phyloP scores from a whole-genome alignment of 768 basidiomycete genomes.

The Mycena indigotica region DNA sequence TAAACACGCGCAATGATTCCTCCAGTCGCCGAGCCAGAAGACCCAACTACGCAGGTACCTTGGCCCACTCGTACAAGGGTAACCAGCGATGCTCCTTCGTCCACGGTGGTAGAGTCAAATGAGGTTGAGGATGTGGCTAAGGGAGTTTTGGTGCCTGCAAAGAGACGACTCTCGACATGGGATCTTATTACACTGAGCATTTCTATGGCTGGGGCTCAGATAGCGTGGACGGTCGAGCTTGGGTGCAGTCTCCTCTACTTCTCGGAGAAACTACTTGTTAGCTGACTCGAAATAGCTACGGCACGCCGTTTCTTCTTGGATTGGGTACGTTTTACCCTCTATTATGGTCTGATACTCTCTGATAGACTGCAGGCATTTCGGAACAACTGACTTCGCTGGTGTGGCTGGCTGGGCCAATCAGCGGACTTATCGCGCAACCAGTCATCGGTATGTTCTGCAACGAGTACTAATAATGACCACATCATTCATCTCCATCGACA shows the following conservation, averaged over 20 bases:
- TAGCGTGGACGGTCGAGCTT: constrained; percentile 94
- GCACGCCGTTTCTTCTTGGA: constrained; percentile 85
- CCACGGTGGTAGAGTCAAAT: constrained; percentile 15
- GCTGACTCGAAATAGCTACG: constrained; percentile 63
- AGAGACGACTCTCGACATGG: constrained; percentile 56
- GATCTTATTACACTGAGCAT: constrained; percentile 81
- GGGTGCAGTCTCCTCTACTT: constrained; percentile 55
- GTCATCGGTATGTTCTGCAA: constrained; percentile 73
- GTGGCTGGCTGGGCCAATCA: constrained; percentile 95
- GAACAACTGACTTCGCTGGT: constrained; percentile 92
- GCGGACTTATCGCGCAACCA: constrained; percentile 95
- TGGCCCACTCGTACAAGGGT: constrained; percentile 56
- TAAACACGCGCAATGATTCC: constrained; percentile 54
- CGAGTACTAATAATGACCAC: constrained; percentile 17
- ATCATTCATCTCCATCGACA: background rate
- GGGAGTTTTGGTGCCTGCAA: constrained; percentile 14
- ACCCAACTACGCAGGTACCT: constrained; percentile 77
- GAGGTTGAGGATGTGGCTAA: constrained; percentile 14
- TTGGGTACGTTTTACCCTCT: constrained; percentile 43
- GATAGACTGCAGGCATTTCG: constrained; percentile 75
- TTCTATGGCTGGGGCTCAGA: constrained; percentile 93
- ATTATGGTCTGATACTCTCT: too few relatives aligned
- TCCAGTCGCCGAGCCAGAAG: constrained; percentile 62
- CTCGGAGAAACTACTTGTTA: constrained; percentile 12
- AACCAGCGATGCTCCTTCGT: constrained; percentile 12